phyloP scores from a whole-genome alignment of 345 rosid species.

The Linum tenue region DNA sequence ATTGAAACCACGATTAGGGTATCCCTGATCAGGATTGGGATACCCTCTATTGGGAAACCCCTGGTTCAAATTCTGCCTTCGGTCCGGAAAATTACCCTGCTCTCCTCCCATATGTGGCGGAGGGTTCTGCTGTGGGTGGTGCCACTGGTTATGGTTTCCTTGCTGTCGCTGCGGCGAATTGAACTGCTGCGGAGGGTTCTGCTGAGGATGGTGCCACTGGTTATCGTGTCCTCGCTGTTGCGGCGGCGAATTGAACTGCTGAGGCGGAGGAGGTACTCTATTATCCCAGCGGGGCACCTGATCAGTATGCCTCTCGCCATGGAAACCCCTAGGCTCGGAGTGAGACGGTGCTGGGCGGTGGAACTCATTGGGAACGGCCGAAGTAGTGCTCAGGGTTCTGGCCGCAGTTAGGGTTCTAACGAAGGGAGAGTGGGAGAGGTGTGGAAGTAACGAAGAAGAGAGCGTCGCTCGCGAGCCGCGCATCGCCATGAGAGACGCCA shows the following conservation, averaged over 20 bases:
- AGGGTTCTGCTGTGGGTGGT: neutral
- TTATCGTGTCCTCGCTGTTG: neutral
- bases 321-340: constrained; percentile 8
- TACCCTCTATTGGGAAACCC: constrained; percentile 5
- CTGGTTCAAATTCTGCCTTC: constrained; percentile 6
- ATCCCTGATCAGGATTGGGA: neutral
- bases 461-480: constrained; percentile 21
- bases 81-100: constrained; percentile 5
- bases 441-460: constrained; percentile 11
- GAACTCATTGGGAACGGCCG: constrained; percentile 31
- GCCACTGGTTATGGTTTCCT: neutral
- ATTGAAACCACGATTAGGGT: neutral
- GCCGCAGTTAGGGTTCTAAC: neutral
- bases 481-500: constrained; percentile 43
- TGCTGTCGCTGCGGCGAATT: neutral
- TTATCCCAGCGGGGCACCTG: constrained; percentile 12
- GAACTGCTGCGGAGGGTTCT: neutral
- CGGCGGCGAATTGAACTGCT: neutral
- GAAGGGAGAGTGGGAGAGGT: constrained; percentile 11
- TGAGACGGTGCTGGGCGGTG: constrained; percentile 14
- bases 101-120: neutral
- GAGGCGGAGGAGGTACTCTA: constrained; percentile 30
- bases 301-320: constrained; percentile 13
- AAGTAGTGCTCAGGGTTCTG: constrained; percentile 35
- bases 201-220: neutral